Percentiles rank a stretch among this genome's conserved stretches.
Conservation (phyloP, 345 rosid genomes). For the Clarkia xantiana region DNA sequence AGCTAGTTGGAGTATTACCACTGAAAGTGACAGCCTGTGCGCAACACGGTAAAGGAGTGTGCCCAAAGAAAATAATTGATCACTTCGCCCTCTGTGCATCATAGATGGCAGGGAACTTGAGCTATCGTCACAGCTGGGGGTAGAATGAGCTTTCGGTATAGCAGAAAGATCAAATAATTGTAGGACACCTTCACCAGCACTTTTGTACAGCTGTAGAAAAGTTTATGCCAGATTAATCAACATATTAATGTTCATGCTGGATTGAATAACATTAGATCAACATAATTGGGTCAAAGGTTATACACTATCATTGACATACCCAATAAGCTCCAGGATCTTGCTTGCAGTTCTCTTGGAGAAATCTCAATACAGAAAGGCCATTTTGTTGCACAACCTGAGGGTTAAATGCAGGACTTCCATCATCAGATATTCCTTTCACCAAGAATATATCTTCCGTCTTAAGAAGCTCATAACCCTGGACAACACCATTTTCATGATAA, state of each 20-base stretch:
- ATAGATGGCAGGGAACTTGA: conserved; percentile 45
- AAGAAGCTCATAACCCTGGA: conserved; percentile 85
- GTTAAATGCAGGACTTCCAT: conserved; percentile 90
- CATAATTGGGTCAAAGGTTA: not conserved
- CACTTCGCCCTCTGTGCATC: conserved; percentile 47
- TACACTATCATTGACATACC: conserved; percentile 25
- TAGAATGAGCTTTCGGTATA: conserved; percentile 52
- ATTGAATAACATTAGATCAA: too few relatives aligned
- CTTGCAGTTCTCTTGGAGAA: conserved; percentile 89
- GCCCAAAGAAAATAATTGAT: conserved; percentile 72
- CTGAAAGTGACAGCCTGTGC: conserved; percentile 77
- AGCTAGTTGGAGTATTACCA: conserved; percentile 25
- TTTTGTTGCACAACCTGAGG: conserved; percentile 94
- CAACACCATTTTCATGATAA: conserved; percentile 85
- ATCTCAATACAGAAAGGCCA: conserved; percentile 83
- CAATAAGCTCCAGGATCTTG: conserved; percentile 97
- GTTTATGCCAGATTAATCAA: not conserved
- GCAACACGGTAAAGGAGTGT: conserved; percentile 85
- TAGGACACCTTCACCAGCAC: conserved; percentile 85
- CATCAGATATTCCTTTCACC: conserved; percentile 76
- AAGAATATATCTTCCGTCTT: conserved; percentile 91
- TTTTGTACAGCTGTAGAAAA: conserved; percentile 66
- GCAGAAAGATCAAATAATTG: conserved; percentile 88
- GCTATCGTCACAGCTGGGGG: conserved; percentile 35
- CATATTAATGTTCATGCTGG: too few relatives aligned